Conservation (phyloP, 169 alveolate species). For the Plasmodium adleri region DNA sequence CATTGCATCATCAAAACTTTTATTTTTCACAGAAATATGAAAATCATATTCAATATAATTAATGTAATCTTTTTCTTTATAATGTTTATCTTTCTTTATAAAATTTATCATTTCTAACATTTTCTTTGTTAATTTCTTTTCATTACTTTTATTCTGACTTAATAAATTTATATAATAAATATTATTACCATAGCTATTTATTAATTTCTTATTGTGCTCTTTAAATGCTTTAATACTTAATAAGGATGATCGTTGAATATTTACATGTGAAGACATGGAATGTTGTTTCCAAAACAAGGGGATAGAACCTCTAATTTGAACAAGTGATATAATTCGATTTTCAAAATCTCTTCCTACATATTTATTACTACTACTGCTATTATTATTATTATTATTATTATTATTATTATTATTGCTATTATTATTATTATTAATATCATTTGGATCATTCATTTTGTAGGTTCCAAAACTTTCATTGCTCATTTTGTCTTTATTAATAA, state of each 20-base stretch:
- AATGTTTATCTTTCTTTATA: conserved; percentile 79
- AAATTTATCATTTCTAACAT: conserved; percentile 68
- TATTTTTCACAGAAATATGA: conserved; percentile 75
- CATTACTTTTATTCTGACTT: conserved; percentile 80
- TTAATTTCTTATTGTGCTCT: conserved; percentile 81
- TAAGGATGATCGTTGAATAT: conserved; percentile 64
- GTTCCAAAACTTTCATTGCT: no score
- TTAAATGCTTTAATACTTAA: conserved; percentile 78
- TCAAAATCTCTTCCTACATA: conserved; percentile 82
- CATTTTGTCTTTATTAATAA: not conserved
- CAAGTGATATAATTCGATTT: conserved; percentile 90
- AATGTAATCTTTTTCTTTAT: conserved; percentile 77
- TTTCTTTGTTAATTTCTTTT: conserved; percentile 79
- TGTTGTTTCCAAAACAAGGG: conserved; percentile 96
- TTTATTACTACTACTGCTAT: not conserved
- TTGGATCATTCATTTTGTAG: no score
- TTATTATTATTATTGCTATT: not conserved
- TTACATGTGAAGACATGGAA: conserved; percentile 73
- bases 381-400: not conserved
- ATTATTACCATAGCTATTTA: conserved; percentile 80
- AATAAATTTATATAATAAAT: conserved; percentile 79
- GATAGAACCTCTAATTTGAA: conserved; percentile 96
- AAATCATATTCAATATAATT: conserved; percentile 78
- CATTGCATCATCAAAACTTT: conserved; percentile 77
- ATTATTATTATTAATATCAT: not conserved